Evolutionary conservation across 164 flowering plant genomes (phyloP).

Genomic region (Pachysandra terminalis): DNA sequence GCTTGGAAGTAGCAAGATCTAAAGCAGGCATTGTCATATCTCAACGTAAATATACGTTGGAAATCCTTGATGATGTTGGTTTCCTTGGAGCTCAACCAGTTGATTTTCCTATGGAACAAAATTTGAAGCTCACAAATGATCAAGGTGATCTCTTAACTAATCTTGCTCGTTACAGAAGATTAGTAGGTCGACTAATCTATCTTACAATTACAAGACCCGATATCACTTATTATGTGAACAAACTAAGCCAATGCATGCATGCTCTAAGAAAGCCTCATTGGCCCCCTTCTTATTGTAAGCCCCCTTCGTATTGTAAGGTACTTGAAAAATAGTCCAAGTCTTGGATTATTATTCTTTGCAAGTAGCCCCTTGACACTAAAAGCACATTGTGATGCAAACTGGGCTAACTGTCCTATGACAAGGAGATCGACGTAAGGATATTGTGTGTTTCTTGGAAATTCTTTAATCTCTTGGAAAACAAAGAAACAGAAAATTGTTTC

Average conservation of each 20-base stretch:
- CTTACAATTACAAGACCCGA: slow-evolving; percentile 6
- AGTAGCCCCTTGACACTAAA: not conserved
- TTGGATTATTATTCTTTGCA: not conserved
- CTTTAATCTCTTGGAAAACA: not conserved
- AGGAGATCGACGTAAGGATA: not conserved
- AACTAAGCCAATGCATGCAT: slow-evolving; percentile 3
- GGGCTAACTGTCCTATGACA: not conserved
- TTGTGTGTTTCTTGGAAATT: not conserved
- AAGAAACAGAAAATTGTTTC: not conserved
- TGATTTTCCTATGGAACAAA: slow-evolving; percentile 10
- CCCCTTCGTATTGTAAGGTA: slow-evolving; percentile 3
- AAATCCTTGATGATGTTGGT: slow-evolving; percentile 5
- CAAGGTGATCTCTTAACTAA: not conserved
- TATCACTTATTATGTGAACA: slow-evolving; percentile 1
- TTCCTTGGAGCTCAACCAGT: slow-evolving; percentile 2
- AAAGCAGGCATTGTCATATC: not conserved
- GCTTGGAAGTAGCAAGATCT: slow-evolving; percentile 3
- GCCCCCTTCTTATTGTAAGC: too few species aligned
- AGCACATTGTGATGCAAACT: not conserved
- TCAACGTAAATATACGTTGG: slow-evolving; percentile 10
- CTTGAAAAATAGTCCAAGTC: slow-evolving; percentile 1
- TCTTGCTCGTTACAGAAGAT: not conserved
- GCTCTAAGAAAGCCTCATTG: not conserved
- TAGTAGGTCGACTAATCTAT: slow-evolving; percentile 14
- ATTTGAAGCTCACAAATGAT: not conserved